These are phyloP conservation scores for Raphanus raphanistrum DNA, from an alignment of 345 rosid genomes.

Conservation along the genomic window DNA sequence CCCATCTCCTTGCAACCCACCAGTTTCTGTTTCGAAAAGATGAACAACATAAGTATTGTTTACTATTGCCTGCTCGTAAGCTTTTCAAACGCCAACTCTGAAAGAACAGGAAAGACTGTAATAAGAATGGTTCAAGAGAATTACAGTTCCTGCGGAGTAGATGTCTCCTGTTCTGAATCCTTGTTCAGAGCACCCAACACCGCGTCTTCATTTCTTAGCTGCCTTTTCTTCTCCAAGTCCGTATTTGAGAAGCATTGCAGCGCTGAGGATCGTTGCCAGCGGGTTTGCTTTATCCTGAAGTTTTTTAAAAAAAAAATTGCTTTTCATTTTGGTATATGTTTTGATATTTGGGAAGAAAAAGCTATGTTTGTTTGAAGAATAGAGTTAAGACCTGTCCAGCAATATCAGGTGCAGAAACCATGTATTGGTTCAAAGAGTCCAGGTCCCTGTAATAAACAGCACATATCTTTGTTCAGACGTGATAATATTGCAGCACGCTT, in stretches of 20 bases:
- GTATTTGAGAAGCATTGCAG: conserved; percentile 95
- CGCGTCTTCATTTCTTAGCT: conserved; percentile 82
- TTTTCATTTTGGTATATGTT: neutral
- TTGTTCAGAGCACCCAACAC: conserved; percentile 72
- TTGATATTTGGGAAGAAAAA: conserved; percentile 2
- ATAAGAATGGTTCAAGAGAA: conserved; percentile 23
- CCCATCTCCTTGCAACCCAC: conserved; percentile 96
- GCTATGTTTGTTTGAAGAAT: neutral
- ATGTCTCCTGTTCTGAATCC: conserved; percentile 92
- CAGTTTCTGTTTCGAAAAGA: conserved; percentile 56
- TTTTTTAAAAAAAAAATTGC: too few relatives aligned
- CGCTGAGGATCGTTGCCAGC: conserved; percentile 86
- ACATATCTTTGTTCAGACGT: neutral
- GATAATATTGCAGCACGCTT: neutral
- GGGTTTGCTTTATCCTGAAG: conserved; percentile 95
- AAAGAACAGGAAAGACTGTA: conserved; percentile 1
- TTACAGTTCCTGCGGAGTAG: conserved; percentile 71
- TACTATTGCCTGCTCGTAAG: neutral
- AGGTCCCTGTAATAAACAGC: conserved; percentile 64
- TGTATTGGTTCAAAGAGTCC: conserved; percentile 97
- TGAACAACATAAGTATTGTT: conserved; percentile 5
- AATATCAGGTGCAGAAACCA: conserved; percentile 98
- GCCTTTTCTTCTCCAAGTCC: conserved; percentile 85
- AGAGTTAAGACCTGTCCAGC: conserved; percentile 80
- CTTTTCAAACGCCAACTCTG: neutral